Evolutionary conservation across 768 basidiomycete species (phyloP).

Genomic region (Termitomyces sp.): DNA sequence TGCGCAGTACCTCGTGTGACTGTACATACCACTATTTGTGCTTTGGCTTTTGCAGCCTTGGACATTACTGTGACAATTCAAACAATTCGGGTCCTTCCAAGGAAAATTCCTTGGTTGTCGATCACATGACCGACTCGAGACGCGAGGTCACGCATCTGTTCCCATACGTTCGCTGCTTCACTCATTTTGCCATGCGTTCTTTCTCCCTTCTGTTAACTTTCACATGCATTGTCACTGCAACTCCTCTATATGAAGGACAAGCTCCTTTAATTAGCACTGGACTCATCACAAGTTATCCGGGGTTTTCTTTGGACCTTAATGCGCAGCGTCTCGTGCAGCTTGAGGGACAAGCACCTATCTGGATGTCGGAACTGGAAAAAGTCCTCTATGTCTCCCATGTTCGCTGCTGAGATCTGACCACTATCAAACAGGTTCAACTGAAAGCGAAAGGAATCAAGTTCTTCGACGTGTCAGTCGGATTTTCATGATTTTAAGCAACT

Average conservation of each 20-base stretch:
- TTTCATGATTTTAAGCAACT: conserved; percentile 5
- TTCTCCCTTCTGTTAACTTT: conserved; percentile 38
- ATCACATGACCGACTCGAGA: conserved; percentile 4
- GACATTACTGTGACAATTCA: conserved; percentile 44
- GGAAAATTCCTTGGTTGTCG: neutral
- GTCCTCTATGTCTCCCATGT: conserved; percentile 24
- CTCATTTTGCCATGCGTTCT: conserved; percentile 39
- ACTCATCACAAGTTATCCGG: conserved; percentile 33
- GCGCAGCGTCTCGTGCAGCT: conserved; percentile 73
- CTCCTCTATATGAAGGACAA: conserved; percentile 34
- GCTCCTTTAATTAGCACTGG: conserved; percentile 25
- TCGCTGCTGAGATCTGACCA: conserved; percentile 6
- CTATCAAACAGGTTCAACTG: conserved; percentile 52
- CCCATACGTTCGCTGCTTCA: neutral
- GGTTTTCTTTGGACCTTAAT: conserved; percentile 68
- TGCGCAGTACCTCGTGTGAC: neutral
- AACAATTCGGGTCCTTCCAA: neutral
- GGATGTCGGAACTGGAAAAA: conserved; percentile 91
- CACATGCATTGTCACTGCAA: conserved; percentile 35
- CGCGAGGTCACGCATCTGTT: neutral
- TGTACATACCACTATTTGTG: conserved; percentile 69
- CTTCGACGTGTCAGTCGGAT: conserved; percentile 70
- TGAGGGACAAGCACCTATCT: conserved; percentile 61
- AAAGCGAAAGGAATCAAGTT: conserved; percentile 77
- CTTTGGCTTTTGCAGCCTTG: conserved; percentile 56